These are phyloP conservation scores for Penicillium ochrochloron DNA, from an alignment of 495 filamentous ascomycete genomes.

Conservation along the genomic window DNA sequence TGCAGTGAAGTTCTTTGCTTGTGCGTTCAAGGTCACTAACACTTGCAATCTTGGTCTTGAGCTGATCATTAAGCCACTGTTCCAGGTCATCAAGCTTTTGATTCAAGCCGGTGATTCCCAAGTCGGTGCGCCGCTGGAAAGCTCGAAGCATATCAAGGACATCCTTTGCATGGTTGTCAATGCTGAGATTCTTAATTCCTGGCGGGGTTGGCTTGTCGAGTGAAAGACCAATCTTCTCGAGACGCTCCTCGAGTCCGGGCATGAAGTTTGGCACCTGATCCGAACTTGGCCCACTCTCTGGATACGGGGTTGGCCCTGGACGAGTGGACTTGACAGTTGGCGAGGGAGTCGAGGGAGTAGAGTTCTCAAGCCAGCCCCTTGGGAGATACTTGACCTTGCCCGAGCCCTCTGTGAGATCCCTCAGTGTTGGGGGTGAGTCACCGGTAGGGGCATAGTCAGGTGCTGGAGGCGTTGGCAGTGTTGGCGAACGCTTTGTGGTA, in stretches of 20 bases:
- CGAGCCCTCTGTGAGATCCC: conserved; percentile 14
- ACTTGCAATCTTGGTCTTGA: conserved; percentile 15
- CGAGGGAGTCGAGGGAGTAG: background rate
- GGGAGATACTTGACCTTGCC: conserved; percentile 23
- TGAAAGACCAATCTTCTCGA: conserved; percentile 9
- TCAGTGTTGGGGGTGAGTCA: conserved; percentile 6
- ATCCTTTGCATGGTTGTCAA: conserved; percentile 11
- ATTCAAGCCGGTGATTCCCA: conserved; percentile 8
- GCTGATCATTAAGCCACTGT: conserved; percentile 23
- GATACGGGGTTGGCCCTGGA: background rate
- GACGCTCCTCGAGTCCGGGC: conserved; percentile 20
- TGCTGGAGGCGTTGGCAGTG: background rate
- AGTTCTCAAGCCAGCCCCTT: conserved; percentile 4
- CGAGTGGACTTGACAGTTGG: background rate
- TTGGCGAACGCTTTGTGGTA: background rate
- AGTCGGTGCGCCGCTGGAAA: conserved; percentile 20
- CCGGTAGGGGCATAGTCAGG: conserved; percentile 3
- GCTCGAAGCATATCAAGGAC: conserved; percentile 18
- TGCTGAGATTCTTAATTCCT: conserved; percentile 6
- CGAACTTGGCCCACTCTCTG: background rate
- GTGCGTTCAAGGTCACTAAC: conserved; percentile 16
- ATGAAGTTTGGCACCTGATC: background rate
- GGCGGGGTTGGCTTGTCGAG: background rate
- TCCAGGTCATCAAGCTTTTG: conserved; percentile 19
- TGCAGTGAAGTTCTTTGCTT: conserved; percentile 18